phyloP scores from a whole-genome alignment of 2,329 filamentous ascomycete species.

The Fusarium robinianum region DNA sequence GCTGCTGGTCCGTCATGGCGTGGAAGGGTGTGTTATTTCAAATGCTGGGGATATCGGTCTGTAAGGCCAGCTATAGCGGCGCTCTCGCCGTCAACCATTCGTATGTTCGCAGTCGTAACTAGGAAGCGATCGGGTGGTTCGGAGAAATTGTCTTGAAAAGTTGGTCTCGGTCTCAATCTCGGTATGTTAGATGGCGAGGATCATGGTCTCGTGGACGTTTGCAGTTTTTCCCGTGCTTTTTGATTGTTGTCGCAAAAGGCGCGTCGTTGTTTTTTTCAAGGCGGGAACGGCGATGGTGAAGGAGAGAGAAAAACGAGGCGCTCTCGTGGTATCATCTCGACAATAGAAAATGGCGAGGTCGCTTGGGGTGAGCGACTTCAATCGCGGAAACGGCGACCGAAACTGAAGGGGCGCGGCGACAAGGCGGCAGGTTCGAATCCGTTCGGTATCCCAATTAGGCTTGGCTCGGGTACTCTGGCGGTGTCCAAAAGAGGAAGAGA shows the following conservation, averaged over 20 bases:
- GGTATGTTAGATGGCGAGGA: conserved; percentile 2
- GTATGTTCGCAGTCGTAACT: conserved; percentile 9
- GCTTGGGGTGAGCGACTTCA: conserved; percentile 29
- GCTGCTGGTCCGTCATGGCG: conserved; percentile 49
- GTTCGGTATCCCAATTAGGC: conserved; percentile 44
- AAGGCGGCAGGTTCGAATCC: conserved; percentile 24
- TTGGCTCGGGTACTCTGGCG: conserved; percentile 35
- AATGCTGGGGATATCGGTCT: conserved; percentile 1
- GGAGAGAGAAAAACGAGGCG: conserved; percentile 9
- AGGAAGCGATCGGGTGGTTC: conserved; percentile 10
- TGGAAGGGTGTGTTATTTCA: conserved; percentile 2
- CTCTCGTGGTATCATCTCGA: conserved; percentile 28
- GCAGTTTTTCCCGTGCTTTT: conserved; percentile 4
- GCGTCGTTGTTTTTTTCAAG: conserved; percentile 15
- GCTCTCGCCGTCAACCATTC: conserved; percentile 5
- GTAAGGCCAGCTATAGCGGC: conserved; percentile 9
- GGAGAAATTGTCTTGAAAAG: conserved; percentile 7
- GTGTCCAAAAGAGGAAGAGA: conserved; percentile 29
- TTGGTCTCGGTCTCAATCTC: conserved; percentile 9
- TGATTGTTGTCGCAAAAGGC: no score
- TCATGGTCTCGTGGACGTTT: conserved; percentile 21
- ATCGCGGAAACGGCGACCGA: conserved; percentile 29
- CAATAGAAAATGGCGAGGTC: conserved; percentile 17
- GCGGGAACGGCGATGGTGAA: conserved; percentile 13
- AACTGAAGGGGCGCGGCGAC: conserved; percentile 12